phyloP scores from a whole-genome alignment of 2,329 filamentous ascomycete genomes.

The Alternaria ethzedia region DNA sequence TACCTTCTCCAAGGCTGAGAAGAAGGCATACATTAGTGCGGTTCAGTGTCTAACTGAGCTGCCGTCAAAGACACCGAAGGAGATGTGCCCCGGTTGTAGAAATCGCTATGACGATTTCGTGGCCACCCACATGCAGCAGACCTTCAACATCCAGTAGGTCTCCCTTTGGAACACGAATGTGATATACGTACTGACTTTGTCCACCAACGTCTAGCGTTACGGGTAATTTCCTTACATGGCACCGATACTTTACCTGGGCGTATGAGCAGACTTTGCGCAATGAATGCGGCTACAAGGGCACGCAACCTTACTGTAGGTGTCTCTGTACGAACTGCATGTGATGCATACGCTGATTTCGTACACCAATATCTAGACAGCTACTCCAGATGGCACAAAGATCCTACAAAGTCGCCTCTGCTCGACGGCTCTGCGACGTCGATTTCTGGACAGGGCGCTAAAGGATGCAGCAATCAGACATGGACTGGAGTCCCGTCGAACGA shows the following conservation, averaged over 20 bases:
- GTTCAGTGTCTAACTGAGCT: constrained; percentile 37
- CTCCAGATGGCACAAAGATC: constrained; percentile 30
- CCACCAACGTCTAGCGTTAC: constrained; percentile 14
- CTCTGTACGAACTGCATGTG: background rate
- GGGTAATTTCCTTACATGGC: constrained; percentile 33
- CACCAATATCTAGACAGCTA: constrained; percentile 19
- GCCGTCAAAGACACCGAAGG: constrained; percentile 24
- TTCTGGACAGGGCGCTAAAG: constrained; percentile 52
- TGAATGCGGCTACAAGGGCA: constrained; percentile 35
- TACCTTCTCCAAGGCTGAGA: constrained; percentile 29
- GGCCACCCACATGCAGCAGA: constrained; percentile 35
- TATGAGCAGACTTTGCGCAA: constrained; percentile 34
- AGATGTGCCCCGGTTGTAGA: constrained; percentile 30
- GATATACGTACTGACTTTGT: background rate
- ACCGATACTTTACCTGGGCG: constrained; percentile 32
- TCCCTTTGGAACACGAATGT: background rate
- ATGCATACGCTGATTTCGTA: background rate
- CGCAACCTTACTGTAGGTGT: constrained; percentile 19
- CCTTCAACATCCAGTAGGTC: constrained; percentile 24
- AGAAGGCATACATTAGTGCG: constrained; percentile 36
- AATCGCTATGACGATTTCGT: constrained; percentile 40
- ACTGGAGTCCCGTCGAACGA: constrained; percentile 29
- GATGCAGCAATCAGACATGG: constrained; percentile 26
- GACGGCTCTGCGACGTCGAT: constrained; percentile 58
- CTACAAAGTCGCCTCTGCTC: constrained; percentile 57